Base-by-base conservation (phyloP, 2,329 filamentous ascomycete species). In the Colletotrichum sp. region DNA sequence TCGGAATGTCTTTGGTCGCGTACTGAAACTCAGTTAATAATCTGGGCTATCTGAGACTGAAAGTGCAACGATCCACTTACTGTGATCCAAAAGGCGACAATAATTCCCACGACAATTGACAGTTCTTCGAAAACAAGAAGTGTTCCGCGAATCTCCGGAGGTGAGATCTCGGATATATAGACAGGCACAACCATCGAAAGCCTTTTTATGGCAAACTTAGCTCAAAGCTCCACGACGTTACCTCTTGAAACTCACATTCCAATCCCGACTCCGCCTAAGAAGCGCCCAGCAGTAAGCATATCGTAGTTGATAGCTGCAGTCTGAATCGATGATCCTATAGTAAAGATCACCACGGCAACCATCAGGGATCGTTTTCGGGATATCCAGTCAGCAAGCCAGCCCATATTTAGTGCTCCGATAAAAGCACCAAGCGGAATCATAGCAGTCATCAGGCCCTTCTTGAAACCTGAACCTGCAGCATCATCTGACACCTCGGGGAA, bases 1-100 rank as follows among this genome's bases (percentile, higher is more conserved):
- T 79, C 0, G 81, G 74, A 57, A 89, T 85, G 76, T 85, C 83
- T 8, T 84, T 82, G 1, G 88, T 90, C 3, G 86, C 89, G 72
- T 90, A 92, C 0, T 44, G 10, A 5, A 3, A 18, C 3, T 44
- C 8, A n/a, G 18, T 44, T n/a, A n/a, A n/a, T 18, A 18, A 18
- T 18, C 16, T 18, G 2, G 3, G 36, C 16, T 44, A 44, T 18
- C 8, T 7, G 16, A 18, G 1, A 18, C 8, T 0, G 16, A 9
- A 18, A 44, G 0, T 3, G 8, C 16, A 44, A 44, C 4, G 1
- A 44, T 44, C 16, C 39, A 44, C 18, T 44, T 44, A n/a, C 39
- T 1, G 88, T 89, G 36, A 89, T 89, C 87, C 88, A 91, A 78
- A 87, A 91, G 3, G 89, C 86, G 28, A 90, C 82, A 6, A 90